Evolutionary conservation across 306 rosid species (phyloP), one percentile per base, ranked within the genome.

Genomic region (Ceratonia siliqua): DNA sequence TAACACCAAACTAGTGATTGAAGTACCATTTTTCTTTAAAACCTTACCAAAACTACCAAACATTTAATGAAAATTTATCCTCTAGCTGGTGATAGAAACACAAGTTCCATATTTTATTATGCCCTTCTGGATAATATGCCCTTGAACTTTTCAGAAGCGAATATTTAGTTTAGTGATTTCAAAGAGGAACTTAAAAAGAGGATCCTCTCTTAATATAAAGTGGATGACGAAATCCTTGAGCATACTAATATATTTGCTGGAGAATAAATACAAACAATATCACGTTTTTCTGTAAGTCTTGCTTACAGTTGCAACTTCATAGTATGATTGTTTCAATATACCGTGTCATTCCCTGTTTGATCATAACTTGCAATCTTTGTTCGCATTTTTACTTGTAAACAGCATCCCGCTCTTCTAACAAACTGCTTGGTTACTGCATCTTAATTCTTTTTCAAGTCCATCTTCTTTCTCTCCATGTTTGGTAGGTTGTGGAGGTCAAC

Each of bases 401-500:
- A 72, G 10, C 46, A 56, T 18, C 30, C 28, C 22, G 27, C 45
- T 61, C 58, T 53, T 70, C 38, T 38, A 35, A 14, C 27, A 13
- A 38, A 49, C 27, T 25, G 41, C 33, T 75, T 74, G 33, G 49
- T 41, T 28, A 12, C 73, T 41, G 33, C 65, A 14, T 25, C 52
- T 39, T 33, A 13, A 2, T 38, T 52, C 7, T 49, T 63, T 50
- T 39, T 67, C 49, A 32, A 41, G 18, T 24, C 5, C 39, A 27
- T 66, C 41, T 78, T 68, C 54, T 74, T 13, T 39, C 18, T 62
- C 65, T 18, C 57, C 21, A 61, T 61, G 43, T 15, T 77, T 43
- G 63, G 73, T 77, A 89, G 97, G 97, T 91, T 58, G 95, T 89
- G 77, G 97, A 91, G 86, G 78, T 91, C 74, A 56, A 91, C 78